These are phyloP conservation scores for Colletotrichum agaves DNA, from an alignment of 2,329 filamentous ascomycete genomes.

Conservation along the genomic window DNA sequence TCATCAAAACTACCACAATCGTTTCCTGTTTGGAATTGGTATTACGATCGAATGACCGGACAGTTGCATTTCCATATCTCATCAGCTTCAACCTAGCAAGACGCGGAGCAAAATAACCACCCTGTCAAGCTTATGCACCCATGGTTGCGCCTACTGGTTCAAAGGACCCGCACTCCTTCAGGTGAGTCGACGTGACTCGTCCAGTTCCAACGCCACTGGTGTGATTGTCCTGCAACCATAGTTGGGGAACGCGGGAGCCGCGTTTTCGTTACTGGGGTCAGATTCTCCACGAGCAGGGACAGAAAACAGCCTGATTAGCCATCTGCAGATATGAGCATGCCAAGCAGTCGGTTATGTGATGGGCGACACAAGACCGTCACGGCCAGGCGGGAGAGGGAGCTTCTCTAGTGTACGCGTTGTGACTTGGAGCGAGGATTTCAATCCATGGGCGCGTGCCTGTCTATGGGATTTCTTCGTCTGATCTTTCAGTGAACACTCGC, in stretches of 20 bases:
- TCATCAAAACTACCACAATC: slow-evolving; percentile 15
- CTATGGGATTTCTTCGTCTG: background rate
- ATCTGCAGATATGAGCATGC: slow-evolving; percentile 18
- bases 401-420: background rate
- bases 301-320: slow-evolving; percentile 28
- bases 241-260: slow-evolving; percentile 34
- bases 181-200: slow-evolving; percentile 33
- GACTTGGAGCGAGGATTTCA: background rate
- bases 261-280: background rate
- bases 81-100: background rate
- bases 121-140: slow-evolving; percentile 19
- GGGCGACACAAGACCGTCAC: background rate
- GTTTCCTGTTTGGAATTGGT: background rate
- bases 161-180: slow-evolving; percentile 29
- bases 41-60: background rate
- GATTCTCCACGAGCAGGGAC: background rate
- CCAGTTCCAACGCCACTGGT: slow-evolving; percentile 29
- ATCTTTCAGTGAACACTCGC: background rate
- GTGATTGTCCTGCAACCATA: slow-evolving; percentile 34
- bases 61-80: background rate
- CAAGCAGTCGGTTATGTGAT: slow-evolving; percentile 4
- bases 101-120: background rate
- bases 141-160: slow-evolving; percentile 14
- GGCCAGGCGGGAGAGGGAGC: background rate
- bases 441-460: background rate